A percentile compares a stretch with the other conserved stretches of the same genome.
phyloP scores from a whole-genome alignment of 208 protist genomes.

The Acanthamoeba triangularis region DNA sequence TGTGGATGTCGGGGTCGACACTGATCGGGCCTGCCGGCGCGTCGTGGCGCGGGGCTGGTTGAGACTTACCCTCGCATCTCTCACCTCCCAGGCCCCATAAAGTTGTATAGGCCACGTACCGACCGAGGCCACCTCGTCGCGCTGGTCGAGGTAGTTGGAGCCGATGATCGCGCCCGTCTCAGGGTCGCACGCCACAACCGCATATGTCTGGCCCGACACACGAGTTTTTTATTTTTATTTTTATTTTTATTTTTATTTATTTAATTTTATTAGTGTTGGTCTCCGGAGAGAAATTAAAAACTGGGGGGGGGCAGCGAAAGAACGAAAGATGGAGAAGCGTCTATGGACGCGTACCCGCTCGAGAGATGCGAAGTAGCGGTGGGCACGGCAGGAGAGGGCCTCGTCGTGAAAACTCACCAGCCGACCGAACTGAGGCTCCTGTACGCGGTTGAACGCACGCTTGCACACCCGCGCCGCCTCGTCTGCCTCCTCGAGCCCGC shows the following conservation, averaged over 20 bases:
- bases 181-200: background rate
- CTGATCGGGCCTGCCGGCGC: background rate
- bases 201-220: background rate
- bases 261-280: no score
- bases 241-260: no score
- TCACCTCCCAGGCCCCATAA: background rate
- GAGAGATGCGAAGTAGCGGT: background rate
- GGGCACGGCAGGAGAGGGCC: background rate
- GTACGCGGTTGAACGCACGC: background rate
- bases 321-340: no score
- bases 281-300: no score
- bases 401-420: background rate
- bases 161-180: background rate
- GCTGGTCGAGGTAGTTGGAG: conserved; percentile 4
- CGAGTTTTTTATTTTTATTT: no score
- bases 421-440: background rate
- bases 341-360: no score
- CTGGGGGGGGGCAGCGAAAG: no score
- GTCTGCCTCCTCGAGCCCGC: background rate
- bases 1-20: background rate
- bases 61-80: background rate
- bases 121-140: background rate
- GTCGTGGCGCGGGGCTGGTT: background rate
- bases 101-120: background rate
- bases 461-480: conserved; percentile 39